Evolutionary conservation across 345 rosid species (phyloP), one percentile per base, ranked within the genome.

Genomic region (Hibiscus mutabilis): DNA sequence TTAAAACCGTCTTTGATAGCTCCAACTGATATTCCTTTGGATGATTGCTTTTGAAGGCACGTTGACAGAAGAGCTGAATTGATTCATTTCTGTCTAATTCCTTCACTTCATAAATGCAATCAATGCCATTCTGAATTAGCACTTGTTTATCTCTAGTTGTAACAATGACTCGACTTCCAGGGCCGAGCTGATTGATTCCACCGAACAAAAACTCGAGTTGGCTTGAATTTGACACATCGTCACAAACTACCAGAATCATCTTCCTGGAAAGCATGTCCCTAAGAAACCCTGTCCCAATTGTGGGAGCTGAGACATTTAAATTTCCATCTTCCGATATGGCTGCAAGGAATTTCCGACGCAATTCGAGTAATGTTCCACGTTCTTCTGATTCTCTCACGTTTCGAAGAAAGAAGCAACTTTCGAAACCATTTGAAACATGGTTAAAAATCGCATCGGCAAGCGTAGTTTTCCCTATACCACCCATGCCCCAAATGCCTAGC

Each of bases 21-120:
- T 57, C 21, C 9, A 49, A 21, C 37, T 37, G 77, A 51, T 57
- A 52, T 52, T 29, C 9, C 2, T 3, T 2, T 10, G 82, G 83
- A 10, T 12, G 69, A 21, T 60, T 47, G 0, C 57, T 47, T 52
- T 15, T 55, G 19, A 83, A 80, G 0, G 81, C 82, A 74, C 69
- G 57, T 42, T 52, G 22, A 51, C 70, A 14, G 74, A 83, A 76
- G 10, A 80, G 82, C 74, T 74, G 66, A 56, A 76, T 21, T 22
- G 86, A 79, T 21, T 83, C 80, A 35, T 22, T 37, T 22, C 76
- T 51, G 37, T 57, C 56, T 63, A 83, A 52, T 11, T 40, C 62
- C 11, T 73, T 79, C 21, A 52, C 19, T n/a, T 52, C 57, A n/a
- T 52, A 52, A 25, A 25, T 25, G 27, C 27, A 25, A 53, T 53